A percentile compares a stretch with the other conserved stretches of the same genome.
Conservation (phyloP, 257 asterid genomes). For the Sherardia arvensis region DNA sequence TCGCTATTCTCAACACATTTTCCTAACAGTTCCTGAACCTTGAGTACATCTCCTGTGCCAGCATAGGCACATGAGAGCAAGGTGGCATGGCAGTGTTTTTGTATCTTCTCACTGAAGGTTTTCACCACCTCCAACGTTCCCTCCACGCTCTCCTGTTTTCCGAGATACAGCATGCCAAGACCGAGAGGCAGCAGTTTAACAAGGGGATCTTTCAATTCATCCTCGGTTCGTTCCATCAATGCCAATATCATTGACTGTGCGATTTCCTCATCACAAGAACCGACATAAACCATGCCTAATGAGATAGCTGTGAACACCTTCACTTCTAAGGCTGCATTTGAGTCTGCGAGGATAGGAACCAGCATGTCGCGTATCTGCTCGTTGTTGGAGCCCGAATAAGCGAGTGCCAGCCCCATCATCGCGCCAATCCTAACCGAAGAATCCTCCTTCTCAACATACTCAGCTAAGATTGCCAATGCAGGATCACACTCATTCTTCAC, state of each 20-base stretch:
- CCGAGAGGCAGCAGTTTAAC: slow-evolving; percentile 82
- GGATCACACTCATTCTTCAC: slow-evolving; percentile 87
- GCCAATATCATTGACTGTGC: slow-evolving; percentile 88
- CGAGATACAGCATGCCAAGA: slow-evolving; percentile 91
- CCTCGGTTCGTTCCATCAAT: slow-evolving; percentile 80
- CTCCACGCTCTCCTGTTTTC: slow-evolving; percentile 93
- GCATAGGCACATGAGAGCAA: slow-evolving; percentile 94
- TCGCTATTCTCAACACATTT: slow-evolving; percentile 95
- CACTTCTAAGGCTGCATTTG: too few relatives aligned
- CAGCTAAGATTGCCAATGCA: slow-evolving; percentile 83
- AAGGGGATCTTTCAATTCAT: slow-evolving; percentile 85
- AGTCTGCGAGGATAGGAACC: too few relatives aligned
- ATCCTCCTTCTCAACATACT: too few relatives aligned
- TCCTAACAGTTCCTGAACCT: slow-evolving; percentile 95
- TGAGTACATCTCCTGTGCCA: slow-evolving; percentile 91
- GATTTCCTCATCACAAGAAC: slow-evolving; percentile 88
- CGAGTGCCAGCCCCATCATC: too few relatives aligned
- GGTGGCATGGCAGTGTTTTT: slow-evolving; percentile 82
- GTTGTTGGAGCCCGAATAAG: too few relatives aligned
- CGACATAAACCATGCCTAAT: slow-evolving; percentile 78
- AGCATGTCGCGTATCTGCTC: too few relatives aligned
- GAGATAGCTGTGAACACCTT: slow-evolving; percentile 87
- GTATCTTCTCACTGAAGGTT: slow-evolving; percentile 65
- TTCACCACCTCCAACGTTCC: slow-evolving; percentile 87
- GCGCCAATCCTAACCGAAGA: too few relatives aligned